A percentile compares a stretch with the other conserved stretches of the same genome.
Evolutionary conservation across 2,329 filamentous ascomycete species (phyloP).

Genomic region (Apiospora kogelbergensis): DNA sequence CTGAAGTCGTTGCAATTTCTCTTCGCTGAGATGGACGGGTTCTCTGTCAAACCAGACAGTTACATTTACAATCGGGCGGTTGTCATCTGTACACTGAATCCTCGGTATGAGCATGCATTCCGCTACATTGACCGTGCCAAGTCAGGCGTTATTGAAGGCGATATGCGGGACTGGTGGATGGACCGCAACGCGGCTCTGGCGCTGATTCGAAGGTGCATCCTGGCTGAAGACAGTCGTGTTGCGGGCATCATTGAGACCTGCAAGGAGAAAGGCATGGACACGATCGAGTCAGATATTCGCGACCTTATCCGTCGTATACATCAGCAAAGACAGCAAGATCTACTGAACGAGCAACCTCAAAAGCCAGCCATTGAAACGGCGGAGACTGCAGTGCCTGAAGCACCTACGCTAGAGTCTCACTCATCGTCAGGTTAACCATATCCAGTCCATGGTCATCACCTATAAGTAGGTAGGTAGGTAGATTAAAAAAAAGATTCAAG

Average conservation of each 20-base stretch:
- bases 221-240: constrained; percentile 33
- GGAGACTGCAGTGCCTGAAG: not conserved
- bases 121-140: constrained; percentile 29
- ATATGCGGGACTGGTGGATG: constrained; percentile 29
- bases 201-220: constrained; percentile 34
- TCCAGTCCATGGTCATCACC: not conserved
- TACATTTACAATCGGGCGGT: constrained; percentile 33
- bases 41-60: constrained; percentile 30
- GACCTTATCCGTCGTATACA: constrained; percentile 17
- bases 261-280: constrained; percentile 23
- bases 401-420: not conserved
- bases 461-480: not conserved
- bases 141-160: constrained; percentile 14
- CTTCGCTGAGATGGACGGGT: constrained; percentile 37
- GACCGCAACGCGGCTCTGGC: constrained; percentile 30
- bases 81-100: constrained; percentile 31
- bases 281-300: constrained; percentile 26
- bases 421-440: not conserved
- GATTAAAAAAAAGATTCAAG: not conserved
- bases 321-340: not conserved
- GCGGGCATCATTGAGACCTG: constrained; percentile 33
- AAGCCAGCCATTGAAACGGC: not conserved
- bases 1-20: constrained; percentile 34
- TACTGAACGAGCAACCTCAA: not conserved
- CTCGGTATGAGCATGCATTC: constrained; percentile 35